Conservation (phyloP, 2,329 filamentous ascomycete species). For the Sporothrix inflata region DNA sequence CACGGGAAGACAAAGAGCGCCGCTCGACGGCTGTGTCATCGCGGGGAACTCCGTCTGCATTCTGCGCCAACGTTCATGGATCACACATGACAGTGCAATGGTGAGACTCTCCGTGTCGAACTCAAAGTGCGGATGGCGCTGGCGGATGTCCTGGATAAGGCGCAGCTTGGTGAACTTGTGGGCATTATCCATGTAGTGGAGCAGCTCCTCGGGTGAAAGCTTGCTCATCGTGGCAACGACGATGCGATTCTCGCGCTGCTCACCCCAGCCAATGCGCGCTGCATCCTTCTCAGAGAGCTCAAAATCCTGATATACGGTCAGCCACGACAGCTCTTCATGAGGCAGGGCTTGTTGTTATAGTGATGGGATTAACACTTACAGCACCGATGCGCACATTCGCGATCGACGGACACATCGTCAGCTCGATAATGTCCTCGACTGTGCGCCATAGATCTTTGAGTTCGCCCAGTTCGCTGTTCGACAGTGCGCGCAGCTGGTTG, state of each 20-base stretch:
- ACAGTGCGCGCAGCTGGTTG: conserved; percentile 49
- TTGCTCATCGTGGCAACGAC: conserved; percentile 49
- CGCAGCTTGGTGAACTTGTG: conserved; percentile 51
- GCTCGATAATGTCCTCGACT: conserved; percentile 49
- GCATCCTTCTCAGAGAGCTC: conserved; percentile 35
- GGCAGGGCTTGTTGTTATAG: background rate
- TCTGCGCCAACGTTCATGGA: conserved; percentile 33
- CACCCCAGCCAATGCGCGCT: conserved; percentile 40
- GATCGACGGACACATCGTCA: conserved; percentile 52
- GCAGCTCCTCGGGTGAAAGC: conserved; percentile 54
- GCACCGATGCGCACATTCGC: conserved; percentile 43
- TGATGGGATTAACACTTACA: conserved; percentile 40
- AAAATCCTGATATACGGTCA: conserved; percentile 33
- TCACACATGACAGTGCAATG: conserved; percentile 33
- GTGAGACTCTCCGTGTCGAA: conserved; percentile 51
- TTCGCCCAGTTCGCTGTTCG: conserved; percentile 51
- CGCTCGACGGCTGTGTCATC: background rate
- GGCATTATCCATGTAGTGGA: conserved; percentile 52
- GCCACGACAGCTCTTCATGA: background rate
- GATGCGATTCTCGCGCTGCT: conserved; percentile 38
- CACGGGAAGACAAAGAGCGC: conserved; percentile 29
- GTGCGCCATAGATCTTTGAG: conserved; percentile 51
- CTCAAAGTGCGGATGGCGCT: conserved; percentile 48
- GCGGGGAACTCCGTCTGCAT: conserved; percentile 28
- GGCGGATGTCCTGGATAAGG: conserved; percentile 48